Base-by-base conservation (phyloP, 2,329 filamentous ascomycete genomes). In the Scytalidium sp. region DNA sequence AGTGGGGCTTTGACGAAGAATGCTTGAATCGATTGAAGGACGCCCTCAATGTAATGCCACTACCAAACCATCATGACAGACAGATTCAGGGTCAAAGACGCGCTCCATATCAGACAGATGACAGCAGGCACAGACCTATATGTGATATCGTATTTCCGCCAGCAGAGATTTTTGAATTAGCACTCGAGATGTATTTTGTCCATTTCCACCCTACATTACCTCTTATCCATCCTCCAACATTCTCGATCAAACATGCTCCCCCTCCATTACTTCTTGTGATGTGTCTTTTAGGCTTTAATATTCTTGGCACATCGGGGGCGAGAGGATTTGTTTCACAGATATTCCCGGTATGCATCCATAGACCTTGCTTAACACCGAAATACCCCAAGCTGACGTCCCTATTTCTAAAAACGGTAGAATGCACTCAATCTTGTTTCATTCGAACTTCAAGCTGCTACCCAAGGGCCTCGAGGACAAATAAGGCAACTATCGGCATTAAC, bases 161-260 rank as follows among this genome's bases (percentile, higher is more conserved):
- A 2, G 72, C 74, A 3, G 76, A 79, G 54, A 74, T 79, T 7
- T 63, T 80, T 11, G 76, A 79, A 50, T 78, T 79, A 59, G 74
- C 75, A 7, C 59, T 80, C 17, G 76, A 79, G 56, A 69, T 78
- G 48, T 79, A 76, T 55, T 75, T 79, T 51, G 73, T 75, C 44
- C 74, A 75, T 25, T 79, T 79, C 50, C 75, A 79, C 48, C 73
- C 75, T 1, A 70, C 76, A 3, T 67, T 78, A 32, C 75, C 75
- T 1, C 76, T 79, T 51, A 72, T 80, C 6, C 76, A 80, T 56
- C 67, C 76, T 15, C 75, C 76, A 2, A 77, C 76, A 0, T 80
- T 79, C 52, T 73, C 70, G 10, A 74, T 75, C 1, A 75, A 72
- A 45, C 71, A 71, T 41, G 72, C 74, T 3, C 70, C 70, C 17